These are phyloP conservation scores for Kodamaea neixiangensis DNA, from an alignment of 805 yeast species.

Conservation along the genomic window DNA sequence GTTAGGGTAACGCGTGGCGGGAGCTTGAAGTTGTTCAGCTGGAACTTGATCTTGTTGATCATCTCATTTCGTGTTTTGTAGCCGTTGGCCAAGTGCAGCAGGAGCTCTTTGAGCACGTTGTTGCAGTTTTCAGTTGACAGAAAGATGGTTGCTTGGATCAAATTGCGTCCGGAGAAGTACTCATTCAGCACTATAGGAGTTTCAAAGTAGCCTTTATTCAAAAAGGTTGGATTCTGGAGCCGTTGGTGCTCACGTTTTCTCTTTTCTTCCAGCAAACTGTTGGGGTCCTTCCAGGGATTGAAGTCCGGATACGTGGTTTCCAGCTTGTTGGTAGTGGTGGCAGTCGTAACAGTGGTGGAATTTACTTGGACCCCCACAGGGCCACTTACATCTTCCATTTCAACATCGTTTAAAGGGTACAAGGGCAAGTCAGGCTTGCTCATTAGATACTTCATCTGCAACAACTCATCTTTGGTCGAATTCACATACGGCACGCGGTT, in stretches of 20 bases:
- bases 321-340: neutral
- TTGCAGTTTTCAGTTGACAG: constrained; percentile 37
- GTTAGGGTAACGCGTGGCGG: constrained; percentile 92
- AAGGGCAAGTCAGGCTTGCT: constrained; percentile 33
- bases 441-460: constrained; percentile 38
- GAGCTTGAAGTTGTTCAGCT: constrained; percentile 57
- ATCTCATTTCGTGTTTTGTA: constrained; percentile 40
- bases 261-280: constrained; percentile 24
- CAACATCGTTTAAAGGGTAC: constrained; percentile 35
- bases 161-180: constrained; percentile 65
- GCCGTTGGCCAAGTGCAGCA: constrained; percentile 39
- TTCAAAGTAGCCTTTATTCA: constrained; percentile 74
- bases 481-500: constrained; percentile 21
- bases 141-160: constrained; percentile 49
- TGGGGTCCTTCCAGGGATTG: constrained; percentile 65
- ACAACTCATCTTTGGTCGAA: constrained; percentile 32
- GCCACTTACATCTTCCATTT: constrained; percentile 5
- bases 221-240: constrained; percentile 47
- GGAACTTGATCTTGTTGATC: constrained; percentile 38
- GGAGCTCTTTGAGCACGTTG: constrained; percentile 36
- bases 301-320: constrained; percentile 62
- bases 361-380: neutral
- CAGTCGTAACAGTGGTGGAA: neutral
- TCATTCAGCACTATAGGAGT: constrained; percentile 65
- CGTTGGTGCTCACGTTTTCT: constrained; percentile 50